Evolutionary conservation across 1,284 basidiomycete species (phyloP), one percentile per base, ranked within the genome.

Genomic region (Apiotrichum montevideense): DNA sequence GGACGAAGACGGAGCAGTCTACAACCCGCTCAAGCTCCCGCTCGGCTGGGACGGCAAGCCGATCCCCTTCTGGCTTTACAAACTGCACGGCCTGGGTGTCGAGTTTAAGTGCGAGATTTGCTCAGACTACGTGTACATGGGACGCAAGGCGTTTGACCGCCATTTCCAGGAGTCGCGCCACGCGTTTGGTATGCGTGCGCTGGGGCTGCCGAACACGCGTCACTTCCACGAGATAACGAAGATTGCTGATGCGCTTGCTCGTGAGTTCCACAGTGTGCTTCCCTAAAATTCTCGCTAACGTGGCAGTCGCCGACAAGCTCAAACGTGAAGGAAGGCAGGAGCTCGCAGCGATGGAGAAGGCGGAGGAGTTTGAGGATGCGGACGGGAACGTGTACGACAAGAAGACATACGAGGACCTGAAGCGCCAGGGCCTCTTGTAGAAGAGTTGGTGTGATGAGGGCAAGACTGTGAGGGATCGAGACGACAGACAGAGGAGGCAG

Each of bases 21-120:
- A 98, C 78, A 98, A 99, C 71, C 96, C 96, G 42, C 83, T 98
- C 54, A 98, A 98, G 77, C 80, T 98, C 43, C 96, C 96, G 9
- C 82, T 98, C 3, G 95, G 95, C 1, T 98, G 94, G 94, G 94
- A 98, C 72, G 93, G 93, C 43, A 96, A 95, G 72, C 94, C 95
- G 14, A 98, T 98, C 67, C 95, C 96, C 14, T 98, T 93, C 74
- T 98, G 95, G 95, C 73, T 99, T 58, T 99, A 95, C 80, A 98
- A 98, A 77, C 79, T 99, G 53, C 96, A 98, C 75, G 96, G 96
- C 1, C 80, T 98, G 29, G 94, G 95, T 34, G 94, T 97, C 51
- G 93, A 97, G 76, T 99, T 97, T 77, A 85, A 86, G 58, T 99
- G 96, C 72, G 95, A 98, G 79, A 97, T 98, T 68, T 99, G 96